Evolutionary conservation across 2,329 filamentous ascomycete species (phyloP), one percentile per base, ranked within the genome.

Genomic region (Alternaria burnsii): DNA sequence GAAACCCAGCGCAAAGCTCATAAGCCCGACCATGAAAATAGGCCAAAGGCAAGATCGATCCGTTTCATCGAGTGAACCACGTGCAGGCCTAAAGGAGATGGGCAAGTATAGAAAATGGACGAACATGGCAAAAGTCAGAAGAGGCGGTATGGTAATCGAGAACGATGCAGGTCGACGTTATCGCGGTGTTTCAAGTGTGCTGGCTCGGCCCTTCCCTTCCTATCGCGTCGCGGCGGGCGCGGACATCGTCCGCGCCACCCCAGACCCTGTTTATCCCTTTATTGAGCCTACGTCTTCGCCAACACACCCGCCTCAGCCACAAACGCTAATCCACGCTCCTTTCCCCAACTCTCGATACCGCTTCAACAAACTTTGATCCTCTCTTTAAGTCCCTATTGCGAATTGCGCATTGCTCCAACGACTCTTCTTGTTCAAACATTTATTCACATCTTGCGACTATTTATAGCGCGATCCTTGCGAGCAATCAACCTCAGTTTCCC

Each of bases 261-360:
- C 34, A 50, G 53, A 58, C 61, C 61, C 51, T 61, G 61, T 63
- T 50, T 48, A 61, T 61, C 61, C 58, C 61, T 55, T 58, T 61
- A 54, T 62, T 47, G 41, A 58, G 47, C 48, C 53, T 43, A 51
- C 46, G 38, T 42, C 30, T 57, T 57, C 53, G 58, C 53, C 58
- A 58, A 50, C 61, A 61, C 61, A 61, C 50, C 47, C 52, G 30
- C 32, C 50, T 61, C 46, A 63, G 54, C 55, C 61, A 58, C 60
- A 56, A 58, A 63, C 54, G 46, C 56, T 42, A 46, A 61, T 58
- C 42, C 46, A 58, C 54, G 14, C 48, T 50, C 4, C 22, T 38
- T 36, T 38, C 20, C 11, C 20, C 20, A 7, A 38, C 46, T 38
- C 16, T 50, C 41, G 11, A 53, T 14, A 38, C 41, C 53, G 26